These are phyloP conservation scores for Dactylonectria macrodidyma DNA, from an alignment of 2,329 filamentous ascomycete species.

Conservation along the genomic window DNA sequence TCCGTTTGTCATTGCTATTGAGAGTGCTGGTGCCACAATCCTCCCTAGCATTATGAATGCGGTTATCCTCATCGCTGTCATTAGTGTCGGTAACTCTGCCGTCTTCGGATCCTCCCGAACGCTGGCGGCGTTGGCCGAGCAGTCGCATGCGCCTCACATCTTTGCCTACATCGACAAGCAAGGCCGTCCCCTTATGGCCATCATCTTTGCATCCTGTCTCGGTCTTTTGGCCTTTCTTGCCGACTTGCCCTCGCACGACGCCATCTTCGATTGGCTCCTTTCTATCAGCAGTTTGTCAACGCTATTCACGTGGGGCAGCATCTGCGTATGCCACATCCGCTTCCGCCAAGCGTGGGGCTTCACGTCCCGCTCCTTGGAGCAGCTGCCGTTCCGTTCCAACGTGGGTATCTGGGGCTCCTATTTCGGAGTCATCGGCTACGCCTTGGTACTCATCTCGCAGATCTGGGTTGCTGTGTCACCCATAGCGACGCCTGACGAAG, in stretches of 20 bases:
- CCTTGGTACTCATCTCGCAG: constrained; percentile 83
- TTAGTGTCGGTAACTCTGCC: constrained; percentile 92
- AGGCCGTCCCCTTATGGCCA: constrained; percentile 85
- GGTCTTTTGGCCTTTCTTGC: constrained; percentile 86
- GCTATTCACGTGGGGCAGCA: constrained; percentile 86
- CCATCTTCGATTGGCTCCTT: constrained; percentile 85
- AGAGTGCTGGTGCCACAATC: constrained; percentile 83
- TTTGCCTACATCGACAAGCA: constrained; percentile 86
- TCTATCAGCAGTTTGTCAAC: constrained; percentile 80
- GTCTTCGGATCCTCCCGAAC: constrained; percentile 94
- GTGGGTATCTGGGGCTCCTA: constrained; percentile 85
- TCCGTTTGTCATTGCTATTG: constrained; percentile 93
- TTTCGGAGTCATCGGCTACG: constrained; percentile 83
- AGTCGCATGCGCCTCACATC: constrained; percentile 83
- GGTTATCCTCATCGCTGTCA: constrained; percentile 91
- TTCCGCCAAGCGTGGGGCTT: constrained; percentile 84
- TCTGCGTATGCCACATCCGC: constrained; percentile 90
- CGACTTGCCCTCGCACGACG: constrained; percentile 69
- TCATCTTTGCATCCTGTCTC: constrained; percentile 75
- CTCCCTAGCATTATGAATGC: constrained; percentile 93
- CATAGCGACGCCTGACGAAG: constrained; percentile 63
- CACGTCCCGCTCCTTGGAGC: constrained; percentile 77
- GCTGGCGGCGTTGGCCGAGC: constrained; percentile 89
- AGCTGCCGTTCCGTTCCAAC: constrained; percentile 86
- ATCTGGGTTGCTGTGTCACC: constrained; percentile 91